Base-by-base conservation (phyloP, 345 rosid genomes). In the Eucalyptus fibrosa region DNA sequence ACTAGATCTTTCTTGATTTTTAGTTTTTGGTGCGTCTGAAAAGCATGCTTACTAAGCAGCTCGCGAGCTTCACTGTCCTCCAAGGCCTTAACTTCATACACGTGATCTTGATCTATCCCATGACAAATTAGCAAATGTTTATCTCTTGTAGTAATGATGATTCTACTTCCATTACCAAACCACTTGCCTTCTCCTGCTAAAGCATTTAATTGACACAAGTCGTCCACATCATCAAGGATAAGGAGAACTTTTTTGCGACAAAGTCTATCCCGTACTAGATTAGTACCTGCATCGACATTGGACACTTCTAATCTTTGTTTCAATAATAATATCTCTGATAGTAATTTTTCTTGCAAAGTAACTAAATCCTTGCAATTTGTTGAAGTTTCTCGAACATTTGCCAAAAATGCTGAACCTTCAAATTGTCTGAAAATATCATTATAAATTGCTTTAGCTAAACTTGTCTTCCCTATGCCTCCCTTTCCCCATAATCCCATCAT, bases 271-370 rank as follows among this genome's bases (percentile, higher is more conserved):
- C 3, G 7, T 32, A 32, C 18, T 4, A 32, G 12, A n/a, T 67
- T 0, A 67, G 37, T 67, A 32, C 80, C 42, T 3, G 6, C 23
- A 9, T 16, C 40, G 0, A 67, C 42, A 17, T 42, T 67, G 18
- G 80, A 32, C 80, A 67, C 80, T 16, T 0, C 6, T 32, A 67
- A n/a, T 67, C 40, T n/a, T 67, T n/a, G 11, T 67, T 67, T n/a
- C 0, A 1, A 0, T 16, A 4, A 4, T 7, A 67, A 15, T 67
- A n/a, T n/a, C 18, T 67, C 77, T 0, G 1, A 14, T n/a, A 67
- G 18, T n/a, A 67, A n/a, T 8, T 12, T n/a, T 30, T 67, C 77
- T n/a, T 67, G 77, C 40, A 67, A 67, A n/a, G 37, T 5, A n/a
- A 67, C 80, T 7, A 67, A 67, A 30, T 3, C 80, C 21, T 2